A percentile compares a stretch with the other conserved stretches of the same genome.
Evolutionary conservation across 331 rosid genomes (phyloP).

Genomic region (Rhamnella rubrinervis): DNA sequence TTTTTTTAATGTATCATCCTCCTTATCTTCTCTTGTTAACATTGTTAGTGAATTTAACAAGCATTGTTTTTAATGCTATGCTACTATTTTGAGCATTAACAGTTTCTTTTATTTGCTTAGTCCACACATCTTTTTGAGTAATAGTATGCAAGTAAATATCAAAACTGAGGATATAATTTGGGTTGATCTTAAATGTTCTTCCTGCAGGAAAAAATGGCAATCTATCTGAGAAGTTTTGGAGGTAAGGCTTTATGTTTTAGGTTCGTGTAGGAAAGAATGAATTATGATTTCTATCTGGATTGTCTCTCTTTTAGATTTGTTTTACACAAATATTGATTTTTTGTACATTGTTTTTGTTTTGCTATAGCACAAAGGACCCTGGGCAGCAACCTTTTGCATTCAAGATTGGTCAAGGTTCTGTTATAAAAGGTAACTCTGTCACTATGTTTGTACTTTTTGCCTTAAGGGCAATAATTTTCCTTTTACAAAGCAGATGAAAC

Average conservation of each 20-base stretch:
- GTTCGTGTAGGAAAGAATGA: neutral
- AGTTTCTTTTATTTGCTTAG: no score
- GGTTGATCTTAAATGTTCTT: neutral
- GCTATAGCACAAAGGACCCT: slow-evolving; percentile 83
- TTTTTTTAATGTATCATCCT: no score
- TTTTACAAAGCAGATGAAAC: neutral
- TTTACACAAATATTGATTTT: neutral
- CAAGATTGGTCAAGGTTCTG: slow-evolving; percentile 79
- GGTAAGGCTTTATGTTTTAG: slow-evolving; percentile 33
- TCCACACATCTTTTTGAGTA: no score
- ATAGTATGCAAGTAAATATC: no score
- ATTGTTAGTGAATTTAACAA: no score
- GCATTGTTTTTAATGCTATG: no score
- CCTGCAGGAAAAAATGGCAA: slow-evolving; percentile 70
- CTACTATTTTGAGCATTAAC: no score
- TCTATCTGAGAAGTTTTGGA: slow-evolving; percentile 86
- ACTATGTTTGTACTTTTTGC: neutral
- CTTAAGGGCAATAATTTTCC: neutral
- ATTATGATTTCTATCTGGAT: neutral
- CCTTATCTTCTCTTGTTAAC: no score
- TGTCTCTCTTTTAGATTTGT: neutral
- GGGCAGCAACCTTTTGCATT: slow-evolving; percentile 78
- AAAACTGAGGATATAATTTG: no score
- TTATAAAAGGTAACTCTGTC: slow-evolving; percentile 62
- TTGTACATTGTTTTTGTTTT: neutral